These are phyloP conservation scores for Iberis pinnata DNA, from an alignment of 345 rosid genomes.

Conservation along the genomic window DNA sequence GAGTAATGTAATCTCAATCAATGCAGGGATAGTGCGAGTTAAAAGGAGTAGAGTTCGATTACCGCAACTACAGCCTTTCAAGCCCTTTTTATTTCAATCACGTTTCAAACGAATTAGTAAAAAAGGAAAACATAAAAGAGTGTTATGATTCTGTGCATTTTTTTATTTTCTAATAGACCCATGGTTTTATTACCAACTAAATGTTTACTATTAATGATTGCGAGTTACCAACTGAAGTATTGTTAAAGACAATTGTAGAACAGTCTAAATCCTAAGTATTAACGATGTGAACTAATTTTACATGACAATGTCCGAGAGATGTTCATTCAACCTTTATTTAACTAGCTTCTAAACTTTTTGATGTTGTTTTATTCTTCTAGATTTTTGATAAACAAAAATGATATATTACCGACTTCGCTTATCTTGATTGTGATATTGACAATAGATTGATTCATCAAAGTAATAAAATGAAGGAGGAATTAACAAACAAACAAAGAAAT, in stretches of 20 bases:
- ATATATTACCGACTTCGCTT: slow-evolving; percentile 18
- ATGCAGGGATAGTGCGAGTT: slow-evolving; percentile 36
- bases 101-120: slow-evolving; percentile 38
- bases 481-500: neutral
- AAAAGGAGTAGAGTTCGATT: slow-evolving; percentile 28
- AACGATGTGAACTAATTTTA: slow-evolving; percentile 14
- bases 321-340: neutral
- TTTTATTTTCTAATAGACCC: too few species aligned
- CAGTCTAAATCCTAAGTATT: slow-evolving; percentile 8
- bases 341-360: neutral
- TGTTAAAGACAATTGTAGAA: slow-evolving; percentile 17
- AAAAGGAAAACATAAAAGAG: slow-evolving; percentile 20
- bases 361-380: neutral
- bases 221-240: slow-evolving; percentile 28
- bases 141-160: too few species aligned
- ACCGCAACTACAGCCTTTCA: slow-evolving; percentile 31
- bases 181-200: too few species aligned
- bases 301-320: slow-evolving; percentile 18
- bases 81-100: slow-evolving; percentile 36
- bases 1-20: neutral
- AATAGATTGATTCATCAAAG: slow-evolving; percentile 1
- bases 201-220: slow-evolving; percentile 10
- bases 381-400: neutral
- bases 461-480: slow-evolving; percentile 2
- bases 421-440: slow-evolving; percentile 17